Percentiles rank a stretch among this genome's conserved stretches.
Conservation (phyloP, 2,329 filamentous ascomycete genomes). For the Penicillium expansum region DNA sequence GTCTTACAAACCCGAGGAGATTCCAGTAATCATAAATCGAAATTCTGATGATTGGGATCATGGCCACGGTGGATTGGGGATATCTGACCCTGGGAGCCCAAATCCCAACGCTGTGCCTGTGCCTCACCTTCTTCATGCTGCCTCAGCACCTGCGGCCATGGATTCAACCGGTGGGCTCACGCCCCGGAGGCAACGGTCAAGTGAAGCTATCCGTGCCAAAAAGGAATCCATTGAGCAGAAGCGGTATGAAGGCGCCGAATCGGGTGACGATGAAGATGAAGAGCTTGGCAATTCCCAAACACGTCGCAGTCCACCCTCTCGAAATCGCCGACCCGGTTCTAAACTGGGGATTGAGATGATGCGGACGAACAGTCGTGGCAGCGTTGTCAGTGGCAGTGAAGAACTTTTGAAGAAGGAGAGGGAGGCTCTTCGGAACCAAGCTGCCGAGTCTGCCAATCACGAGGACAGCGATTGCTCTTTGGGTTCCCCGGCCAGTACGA, state of each 20-base stretch:
- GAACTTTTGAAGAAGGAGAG: conserved; percentile 38
- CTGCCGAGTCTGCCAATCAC: conserved; percentile 21
- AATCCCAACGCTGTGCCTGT: conserved; percentile 40
- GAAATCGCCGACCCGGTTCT: conserved; percentile 66
- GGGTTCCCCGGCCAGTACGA: conserved; percentile 24
- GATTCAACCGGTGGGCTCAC: conserved; percentile 50
- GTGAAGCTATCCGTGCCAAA: conserved; percentile 71
- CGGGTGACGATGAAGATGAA: conserved; percentile 92
- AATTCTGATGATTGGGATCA: conserved; percentile 73
- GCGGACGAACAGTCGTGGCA: conserved; percentile 91
- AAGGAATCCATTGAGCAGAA: conserved; percentile 72
- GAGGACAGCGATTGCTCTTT: conserved; percentile 25
- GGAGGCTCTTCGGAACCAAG: conserved; percentile 31
- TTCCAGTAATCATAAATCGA: conserved; percentile 71
- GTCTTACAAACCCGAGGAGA: conserved; percentile 72
- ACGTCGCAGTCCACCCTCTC: conserved; percentile 52
- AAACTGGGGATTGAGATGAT: conserved; percentile 97
- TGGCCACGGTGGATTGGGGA: conserved; percentile 69
- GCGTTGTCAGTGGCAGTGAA: conserved; percentile 55
- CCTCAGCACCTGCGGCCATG: conserved; percentile 64
- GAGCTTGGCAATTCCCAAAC: conserved; percentile 65
- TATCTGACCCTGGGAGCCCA: conserved; percentile 53
- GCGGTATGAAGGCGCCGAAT: conserved; percentile 73
- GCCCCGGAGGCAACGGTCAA: conserved; percentile 63
- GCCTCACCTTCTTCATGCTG: conserved; percentile 57